Base-by-base conservation (phyloP, 352 stramenopile species). In the Blastocystis sp. region DNA sequence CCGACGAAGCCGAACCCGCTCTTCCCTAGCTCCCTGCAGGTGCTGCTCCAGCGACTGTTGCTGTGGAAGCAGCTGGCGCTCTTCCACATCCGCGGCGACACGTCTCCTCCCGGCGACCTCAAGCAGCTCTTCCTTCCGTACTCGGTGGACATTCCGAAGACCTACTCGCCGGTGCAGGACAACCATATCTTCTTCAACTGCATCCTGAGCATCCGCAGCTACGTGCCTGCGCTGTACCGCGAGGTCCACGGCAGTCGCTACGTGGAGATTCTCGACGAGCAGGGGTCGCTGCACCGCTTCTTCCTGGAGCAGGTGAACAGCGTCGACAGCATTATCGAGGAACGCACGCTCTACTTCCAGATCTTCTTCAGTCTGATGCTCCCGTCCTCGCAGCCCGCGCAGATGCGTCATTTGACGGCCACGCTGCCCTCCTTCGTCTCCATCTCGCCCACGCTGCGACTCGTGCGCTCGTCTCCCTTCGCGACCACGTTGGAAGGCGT, bases 31-130 rank as follows among this genome's bases (percentile, higher is more conserved):
- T 63, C 67, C 3, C 67, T 78, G n/a, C 44, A 78, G 16, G 42
- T 6, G 67, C 48, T 78, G 6, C 9, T 78, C 24, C 42, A 78
- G 49, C 42, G 67, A 21, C 49, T 78, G 29, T 40, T 78, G 7
- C 49, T 78, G 4, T 78, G 67, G 67, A 78, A 78, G 36, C 6
- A 59, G 14, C 44, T 78, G 18, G 14, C 53, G 6, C 67, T 57
- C 11, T 16, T 6, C 21, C 9, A 61, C 8, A 16, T 24, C 2
- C 24, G n/a, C n/a, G 36, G 57, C 16, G 24, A 38, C 44, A n/a
- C 42, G 27, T 27, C n/a, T 42, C 38, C 38, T 24, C 11, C 27
- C 38, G 21, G 9, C 27, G n/a, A 34, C 21, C 34, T 63, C 53
- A 8, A 24, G 9, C 38, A 18, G 11, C 38, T 38, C 3, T 61